phyloP scores from a whole-genome alignment of 2,329 filamentous ascomycete genomes.

The Westerdykella aurantiaca region DNA sequence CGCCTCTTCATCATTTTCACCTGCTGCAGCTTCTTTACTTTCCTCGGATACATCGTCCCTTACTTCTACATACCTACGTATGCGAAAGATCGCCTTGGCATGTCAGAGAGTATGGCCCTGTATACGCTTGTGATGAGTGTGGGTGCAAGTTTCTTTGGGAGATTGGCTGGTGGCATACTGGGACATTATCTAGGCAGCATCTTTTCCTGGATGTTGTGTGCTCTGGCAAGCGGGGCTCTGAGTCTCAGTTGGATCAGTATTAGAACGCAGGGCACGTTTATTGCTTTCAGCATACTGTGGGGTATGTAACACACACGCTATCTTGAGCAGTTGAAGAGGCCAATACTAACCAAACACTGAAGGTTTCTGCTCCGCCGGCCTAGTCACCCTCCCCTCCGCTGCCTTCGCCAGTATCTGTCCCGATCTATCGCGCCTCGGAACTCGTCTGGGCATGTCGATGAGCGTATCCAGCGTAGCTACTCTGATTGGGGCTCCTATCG shows the following conservation, averaged over 20 bases:
- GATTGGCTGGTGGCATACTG: slow-evolving; percentile 23
- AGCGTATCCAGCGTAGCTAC: slow-evolving; percentile 31
- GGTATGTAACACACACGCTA: slow-evolving; percentile 15
- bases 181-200: slow-evolving; percentile 32
- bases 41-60: slow-evolving; percentile 35
- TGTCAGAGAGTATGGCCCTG: slow-evolving; percentile 23
- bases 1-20: slow-evolving; percentile 34
- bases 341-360: background rate
- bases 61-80: slow-evolving; percentile 37
- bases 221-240: slow-evolving; percentile 23
- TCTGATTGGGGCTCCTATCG: slow-evolving; percentile 34
- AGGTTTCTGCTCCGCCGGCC: slow-evolving; percentile 36
- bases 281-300: slow-evolving; percentile 34
- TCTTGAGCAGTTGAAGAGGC: background rate
- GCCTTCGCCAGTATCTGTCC: slow-evolving; percentile 35
- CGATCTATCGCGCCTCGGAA: slow-evolving; percentile 31
- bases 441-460: slow-evolving; percentile 36
- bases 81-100: slow-evolving; percentile 25
- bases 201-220: slow-evolving; percentile 30
- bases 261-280: slow-evolving; percentile 20
- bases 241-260: slow-evolving; percentile 31
- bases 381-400: slow-evolving; percentile 34
- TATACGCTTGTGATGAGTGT: slow-evolving; percentile 32
- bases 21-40: slow-evolving; percentile 28
- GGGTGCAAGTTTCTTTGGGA: slow-evolving; percentile 33